Base-by-base conservation (phyloP, 345 rosid species). In the Euphorbia lathyris region DNA sequence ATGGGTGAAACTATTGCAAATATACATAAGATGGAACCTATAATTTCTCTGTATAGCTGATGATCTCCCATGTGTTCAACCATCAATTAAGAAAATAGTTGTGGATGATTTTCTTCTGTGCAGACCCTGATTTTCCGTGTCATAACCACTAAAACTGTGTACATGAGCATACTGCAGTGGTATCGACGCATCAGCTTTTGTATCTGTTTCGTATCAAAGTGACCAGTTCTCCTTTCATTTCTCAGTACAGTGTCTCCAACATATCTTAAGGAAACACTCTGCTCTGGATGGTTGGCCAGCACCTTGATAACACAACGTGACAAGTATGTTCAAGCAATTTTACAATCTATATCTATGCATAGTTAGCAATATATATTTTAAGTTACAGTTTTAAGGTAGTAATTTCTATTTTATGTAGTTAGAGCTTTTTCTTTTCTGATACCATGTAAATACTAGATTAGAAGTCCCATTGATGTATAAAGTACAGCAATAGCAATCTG, bases 211-310 rank as follows among this genome's bases (percentile, higher is more conserved):
- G 12, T 63, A 67, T 29, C 36, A 32, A 32, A 71, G 43, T 9
- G 57, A 36, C 22, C 57, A 29, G 56, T 36, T 62, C 64, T 72
- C 27, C 12, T 67, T 58, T 68, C 58, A 47, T 42, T 78, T 74
- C 81, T 63, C 89, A 83, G 87, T 64, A 72, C 87, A 78, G 87
- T 86, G 48, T 86, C 87, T 62, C 89, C 89, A 20, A 86, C 87
- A 26, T 86, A 86, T 80, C 80, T 81, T 26, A 81, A 86, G 50
- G 87, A 83, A 76, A 86, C 89, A 36, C 85, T 86, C 62, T 81
- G 82, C 76, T 86, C 84, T 25, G 85, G 87, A 70, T 86, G 89
- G 89, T 77, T 86, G 63, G 73, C 87, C 17, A 76, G 78, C 79
- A 80, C 84, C 73, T 71, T 86, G 80, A 80, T 82, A 63, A 81